phyloP scores from a whole-genome alignment of 257 asterid species.

The Leptodermis oblonga region DNA sequence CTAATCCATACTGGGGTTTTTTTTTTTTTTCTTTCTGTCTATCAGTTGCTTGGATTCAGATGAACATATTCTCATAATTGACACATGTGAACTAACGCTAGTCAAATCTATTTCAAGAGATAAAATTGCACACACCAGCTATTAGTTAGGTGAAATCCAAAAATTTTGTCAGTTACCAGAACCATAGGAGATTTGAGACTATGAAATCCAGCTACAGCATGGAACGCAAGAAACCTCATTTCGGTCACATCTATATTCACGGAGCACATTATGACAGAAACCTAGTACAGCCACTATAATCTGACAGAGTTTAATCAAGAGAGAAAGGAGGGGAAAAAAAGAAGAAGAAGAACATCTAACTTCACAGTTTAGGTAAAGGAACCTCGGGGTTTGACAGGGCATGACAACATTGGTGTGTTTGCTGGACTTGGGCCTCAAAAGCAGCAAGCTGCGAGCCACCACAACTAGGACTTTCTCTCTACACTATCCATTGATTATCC shows the following conservation, averaged over 20 bases:
- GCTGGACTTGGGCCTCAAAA: neutral
- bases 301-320: neutral
- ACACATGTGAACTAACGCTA: neutral
- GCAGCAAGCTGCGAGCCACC: neutral
- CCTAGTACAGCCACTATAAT: neutral
- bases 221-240: neutral
- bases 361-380: neutral
- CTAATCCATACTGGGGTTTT: neutral
- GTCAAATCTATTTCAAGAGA: neutral
- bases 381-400: neutral
- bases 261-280: neutral
- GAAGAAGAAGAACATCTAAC: neutral
- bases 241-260: neutral
- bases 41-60: neutral
- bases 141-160: neutral
- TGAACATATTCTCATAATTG: neutral
- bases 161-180: neutral
- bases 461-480: neutral
- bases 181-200: neutral
- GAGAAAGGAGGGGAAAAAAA: neutral
- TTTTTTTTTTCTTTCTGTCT: neutral
- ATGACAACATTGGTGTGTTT: neutral
- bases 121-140: neutral
- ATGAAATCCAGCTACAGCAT: neutral
- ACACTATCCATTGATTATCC: slow-evolving; percentile 1